Conservation (phyloP, 768 basidiomycete genomes). For the Amyloporia xantha region DNA sequence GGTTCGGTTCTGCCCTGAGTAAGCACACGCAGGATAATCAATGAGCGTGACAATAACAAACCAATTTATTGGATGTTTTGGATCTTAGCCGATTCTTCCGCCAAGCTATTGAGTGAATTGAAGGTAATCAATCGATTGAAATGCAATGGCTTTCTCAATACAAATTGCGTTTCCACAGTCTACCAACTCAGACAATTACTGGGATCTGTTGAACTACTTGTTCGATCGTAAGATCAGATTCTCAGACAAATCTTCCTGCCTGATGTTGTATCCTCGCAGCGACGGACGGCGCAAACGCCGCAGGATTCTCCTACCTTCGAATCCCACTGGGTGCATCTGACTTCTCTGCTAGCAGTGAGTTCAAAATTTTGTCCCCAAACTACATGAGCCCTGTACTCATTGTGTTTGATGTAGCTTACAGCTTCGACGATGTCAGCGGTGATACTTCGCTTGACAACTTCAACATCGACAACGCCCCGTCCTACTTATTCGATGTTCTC, state of each 20-base stretch:
- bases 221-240: constrained; percentile 36
- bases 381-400: too few species aligned
- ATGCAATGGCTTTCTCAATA: neutral
- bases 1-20: constrained; percentile 67
- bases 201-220: constrained; percentile 47
- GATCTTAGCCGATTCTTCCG: constrained; percentile 62
- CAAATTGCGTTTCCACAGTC: constrained; percentile 26
- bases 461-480: constrained; percentile 49
- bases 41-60: neutral
- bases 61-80: neutral
- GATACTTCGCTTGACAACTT: constrained; percentile 56
- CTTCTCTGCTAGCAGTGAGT: constrained; percentile 53
- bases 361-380: too few species aligned
- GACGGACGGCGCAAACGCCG: constrained; percentile 52
- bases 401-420: constrained; percentile 39
- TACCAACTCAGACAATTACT: constrained; percentile 50
- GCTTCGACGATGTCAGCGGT: constrained; percentile 51
- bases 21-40: constrained; percentile 7
- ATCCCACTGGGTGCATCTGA: constrained; percentile 70
- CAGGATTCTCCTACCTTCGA: constrained; percentile 64
- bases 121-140: constrained; percentile 38
- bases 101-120: constrained; percentile 49
- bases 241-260: neutral
- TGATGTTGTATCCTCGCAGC: too few species aligned
- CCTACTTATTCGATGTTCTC: constrained; percentile 57